Conservation (phyloP, 2,329 filamentous ascomycete genomes). For the Coniochaeta hoffmannii region DNA sequence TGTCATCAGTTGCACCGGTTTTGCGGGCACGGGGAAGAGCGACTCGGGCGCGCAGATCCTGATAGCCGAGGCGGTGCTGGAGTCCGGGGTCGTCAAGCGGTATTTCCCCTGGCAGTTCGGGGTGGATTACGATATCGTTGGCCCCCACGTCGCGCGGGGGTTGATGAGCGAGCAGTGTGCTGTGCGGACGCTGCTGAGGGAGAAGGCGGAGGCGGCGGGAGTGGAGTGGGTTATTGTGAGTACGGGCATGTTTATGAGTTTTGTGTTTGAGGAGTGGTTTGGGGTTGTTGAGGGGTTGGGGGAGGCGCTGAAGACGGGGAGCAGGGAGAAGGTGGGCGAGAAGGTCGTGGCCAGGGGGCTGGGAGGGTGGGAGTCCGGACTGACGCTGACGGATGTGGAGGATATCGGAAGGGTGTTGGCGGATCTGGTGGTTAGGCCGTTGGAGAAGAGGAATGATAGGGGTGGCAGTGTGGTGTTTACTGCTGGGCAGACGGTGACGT, state of each 20-base stretch:
- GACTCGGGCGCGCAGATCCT: background rate
- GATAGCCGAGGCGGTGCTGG: background rate
- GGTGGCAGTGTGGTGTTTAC: background rate
- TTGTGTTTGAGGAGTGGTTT: slow-evolving; percentile 3
- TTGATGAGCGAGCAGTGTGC: background rate
- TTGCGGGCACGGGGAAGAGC: background rate
- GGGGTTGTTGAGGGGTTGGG: background rate
- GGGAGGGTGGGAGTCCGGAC: background rate
- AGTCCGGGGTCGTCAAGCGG: background rate
- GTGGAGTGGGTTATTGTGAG: slow-evolving; percentile 1
- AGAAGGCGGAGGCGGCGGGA: background rate
- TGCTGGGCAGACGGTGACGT: background rate
- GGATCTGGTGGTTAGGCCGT: background rate
- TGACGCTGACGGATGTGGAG: slow-evolving; percentile 1
- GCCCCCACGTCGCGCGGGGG: background rate
- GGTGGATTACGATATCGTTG: background rate
- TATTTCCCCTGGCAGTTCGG: slow-evolving; percentile 2
- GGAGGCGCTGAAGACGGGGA: background rate
- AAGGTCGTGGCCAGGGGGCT: background rate
- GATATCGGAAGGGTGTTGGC: slow-evolving; percentile 1
- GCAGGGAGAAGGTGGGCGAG: background rate
- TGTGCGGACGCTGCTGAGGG: background rate
- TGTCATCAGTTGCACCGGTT: background rate
- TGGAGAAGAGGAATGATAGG: background rate
- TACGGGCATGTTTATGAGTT: slow-evolving; percentile 2